Percentiles rank a stretch among this genome's conserved stretches.
Conservation (phyloP, 306 rosid genomes). For the Hippophae rhamnoides region DNA sequence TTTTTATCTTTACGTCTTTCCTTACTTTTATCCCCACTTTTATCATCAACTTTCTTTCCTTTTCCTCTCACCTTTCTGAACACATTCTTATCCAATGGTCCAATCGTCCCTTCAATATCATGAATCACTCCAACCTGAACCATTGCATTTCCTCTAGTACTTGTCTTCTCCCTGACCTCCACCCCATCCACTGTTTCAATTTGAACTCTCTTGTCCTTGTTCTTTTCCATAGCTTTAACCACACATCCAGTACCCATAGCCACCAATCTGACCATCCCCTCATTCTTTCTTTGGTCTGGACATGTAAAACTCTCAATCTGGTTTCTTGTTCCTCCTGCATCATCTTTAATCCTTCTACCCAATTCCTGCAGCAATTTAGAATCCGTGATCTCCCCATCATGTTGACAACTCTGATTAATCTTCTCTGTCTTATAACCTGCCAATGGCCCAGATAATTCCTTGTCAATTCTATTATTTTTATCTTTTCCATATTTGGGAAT, state of each 20-base stretch:
- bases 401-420: constrained; percentile 34
- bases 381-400: constrained; percentile 44
- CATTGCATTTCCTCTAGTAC: constrained; percentile 33
- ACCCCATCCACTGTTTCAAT: no score
- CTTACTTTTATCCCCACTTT: constrained; percentile 50
- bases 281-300: constrained; percentile 43
- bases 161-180: constrained; percentile 3
- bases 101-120: constrained; percentile 37
- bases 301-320: constrained; percentile 33
- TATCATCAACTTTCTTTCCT: constrained; percentile 39
- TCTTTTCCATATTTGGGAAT: constrained; percentile 39
- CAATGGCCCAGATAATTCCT: constrained; percentile 38
- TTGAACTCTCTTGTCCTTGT: no score
- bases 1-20: constrained; percentile 65
- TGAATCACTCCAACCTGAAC: constrained; percentile 7
- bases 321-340: constrained; percentile 35
- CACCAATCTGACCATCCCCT: constrained; percentile 47
- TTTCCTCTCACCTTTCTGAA: constrained; percentile 30
- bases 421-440: constrained; percentile 45
- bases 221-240: no score
- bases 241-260: constrained; percentile 10
- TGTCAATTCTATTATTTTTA: constrained; percentile 31
- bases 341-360: constrained; percentile 53
- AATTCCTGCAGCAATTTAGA: constrained; percentile 46
- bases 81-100: constrained; percentile 29